Evolutionary conservation across 441 rosid species (phyloP), one percentile per base, ranked within the genome.

Genomic region (Theobroma grandiflorum): DNA sequence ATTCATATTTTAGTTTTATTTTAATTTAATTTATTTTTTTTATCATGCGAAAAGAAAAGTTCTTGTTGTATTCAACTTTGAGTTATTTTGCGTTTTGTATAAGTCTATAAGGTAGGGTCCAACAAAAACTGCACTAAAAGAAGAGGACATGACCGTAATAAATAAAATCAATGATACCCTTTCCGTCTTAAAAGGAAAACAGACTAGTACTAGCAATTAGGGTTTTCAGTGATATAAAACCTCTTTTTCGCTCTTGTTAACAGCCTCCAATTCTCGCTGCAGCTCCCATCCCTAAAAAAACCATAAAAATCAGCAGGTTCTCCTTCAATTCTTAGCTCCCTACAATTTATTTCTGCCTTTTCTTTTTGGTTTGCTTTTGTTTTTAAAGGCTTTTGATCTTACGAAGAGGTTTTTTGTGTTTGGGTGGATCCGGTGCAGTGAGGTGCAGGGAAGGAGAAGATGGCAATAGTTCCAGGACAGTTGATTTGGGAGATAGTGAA

Each of bases 401-500:
- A 12, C 55, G 6, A 9, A 11, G 42, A 4, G 65, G 33, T 11
- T n/a, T 38, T 55, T 40, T 15, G 7, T 68, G 3, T 47, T 47
- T 37, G 57, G 4, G 4, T 81, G 52, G 57, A 80, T 85, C 82
- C 80, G 77, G 26, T 80, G 8, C 72, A 64, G 47, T 75, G 20
- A 20, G 1, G 73, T 80, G 74, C 81, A 84, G 87, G 77, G 59
- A 68, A 81, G 68, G 78, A 62, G 53, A 42, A 61, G 57, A 92
- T 90, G 96, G 84, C 96, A 20, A 82, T 93, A 31, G 92, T 90
- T 69, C 93, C 94, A 7, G 94, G 91, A 47, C 92, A 87, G 67
- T 74, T 92, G 83, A 89, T 92, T 68, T 92, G 93, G 94, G 93
- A 92, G 92, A 88, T 90, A 20, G 92, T 90, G 78, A 89, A 92